Evolutionary conservation across 2,329 filamentous ascomycete genomes (phyloP), one percentile per base, ranked within the genome.

Genomic region (Ploettnerulaceae sp.): DNA sequence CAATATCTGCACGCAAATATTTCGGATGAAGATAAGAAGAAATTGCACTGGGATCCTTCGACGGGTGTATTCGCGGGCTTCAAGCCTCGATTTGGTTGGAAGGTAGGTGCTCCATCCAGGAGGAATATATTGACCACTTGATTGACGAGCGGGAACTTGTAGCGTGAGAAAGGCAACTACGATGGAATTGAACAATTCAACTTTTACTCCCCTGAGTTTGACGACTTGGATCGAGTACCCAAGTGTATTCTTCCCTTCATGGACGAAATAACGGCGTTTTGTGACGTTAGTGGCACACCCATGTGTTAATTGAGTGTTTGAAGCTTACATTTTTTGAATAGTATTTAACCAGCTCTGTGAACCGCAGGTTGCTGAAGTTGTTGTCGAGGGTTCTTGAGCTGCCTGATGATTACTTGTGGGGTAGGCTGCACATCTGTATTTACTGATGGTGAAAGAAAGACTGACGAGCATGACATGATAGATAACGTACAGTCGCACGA

Each of bases 141-240:
- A 46, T 25, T 2, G 20, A 22, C 12, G n/a, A n/a, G n/a, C n/a
- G n/a, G n/a, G n/a, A 7, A 22, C 20, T 26, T 21, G n/a, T 8
- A 70, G 67, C 69, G 71, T 35, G 59, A 69, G 29, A 66, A 64
- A 2, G 71, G 69, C 1, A 55, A 64, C 9, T 57, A 65, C 12
- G 73, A 75, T 54, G 72, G 72, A 3, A 75, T 75, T 44, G 73
- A 76, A 52, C 73, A 76, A 49, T 76, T 75, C 61, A 76, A 76
- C 60, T 75, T 55, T 18, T 55, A 55, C 29, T 49, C 50, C 1
- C 41, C 47, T 1, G 45, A 55, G 31, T 55, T 55, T 17, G 47
- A 36, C 15, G 53, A 55, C 15, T 21, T 17, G 20, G 17, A 48
- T 3, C 45, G 35, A 17, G 52, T 54, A 12, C 73, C 73, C 1